Evolutionary conservation across 441 rosid species (phyloP), one percentile per base, ranked within the genome.

Genomic region (Bocquillonia castaneifolia): DNA sequence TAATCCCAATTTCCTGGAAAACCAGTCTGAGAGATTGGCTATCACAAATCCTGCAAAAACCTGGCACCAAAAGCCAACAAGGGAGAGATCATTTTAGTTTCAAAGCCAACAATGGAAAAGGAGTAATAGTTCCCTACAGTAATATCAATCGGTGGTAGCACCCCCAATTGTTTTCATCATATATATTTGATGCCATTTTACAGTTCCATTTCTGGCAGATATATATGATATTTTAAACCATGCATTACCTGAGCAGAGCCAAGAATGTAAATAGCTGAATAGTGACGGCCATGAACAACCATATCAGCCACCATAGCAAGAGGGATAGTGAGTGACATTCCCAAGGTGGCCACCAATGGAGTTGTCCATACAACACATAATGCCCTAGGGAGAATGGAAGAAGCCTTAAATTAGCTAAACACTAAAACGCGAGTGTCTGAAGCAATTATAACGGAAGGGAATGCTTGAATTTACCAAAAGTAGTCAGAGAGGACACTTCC

Each of bases 401-500:
- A 55, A 29, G 0, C 28, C 13, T 3, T 55, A 54, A 6, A 10
- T 22, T 42, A 32, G 56, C 66, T 42, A 45, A 50, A 51, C 6
- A 17, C 3, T 45, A 42, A 34, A 57, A 62, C 56, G 55, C 13
- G 0, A 37, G 37, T 22, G 20, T 13, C 18, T 44, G 42, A 15
- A 37, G 57, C 63, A 53, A 47, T 22, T 17, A 53, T 7, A 14
- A 5, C 34, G 47, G 66, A 45, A 68, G 10, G 44, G 18, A 36
- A 29, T 23, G 36, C 37, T 18, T 45, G 39, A 40, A 60, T 77
- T 31, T 79, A 88, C 96, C 98, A 93, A 66, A 93, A 88, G 67
- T 93, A 93, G 73, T 91, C 99, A 10, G 99, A 92, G 72, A 94
- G 90, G 71, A 94, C 99, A 74, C 99, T 94, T 79, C 99, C 98